A percentile compares a stretch with the other conserved stretches of the same genome.
These are phyloP conservation scores for Penicillium alfredii DNA, from an alignment of 495 filamentous ascomycete species.

Conservation along the genomic window DNA sequence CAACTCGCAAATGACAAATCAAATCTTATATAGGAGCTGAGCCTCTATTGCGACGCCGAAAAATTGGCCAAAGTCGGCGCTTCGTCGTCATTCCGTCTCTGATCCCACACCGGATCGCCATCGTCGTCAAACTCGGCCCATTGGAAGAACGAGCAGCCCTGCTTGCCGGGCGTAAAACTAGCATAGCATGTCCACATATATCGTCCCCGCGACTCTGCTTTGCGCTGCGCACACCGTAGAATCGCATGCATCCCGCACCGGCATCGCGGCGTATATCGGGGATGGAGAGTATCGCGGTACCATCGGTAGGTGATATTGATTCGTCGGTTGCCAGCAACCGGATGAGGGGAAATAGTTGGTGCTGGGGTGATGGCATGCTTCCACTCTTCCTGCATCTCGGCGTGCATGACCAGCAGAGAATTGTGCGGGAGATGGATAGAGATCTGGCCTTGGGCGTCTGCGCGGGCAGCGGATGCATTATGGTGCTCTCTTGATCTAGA, in stretches of 20 bases:
- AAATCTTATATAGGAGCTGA: too few species aligned
- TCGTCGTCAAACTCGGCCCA: constrained; percentile 90
- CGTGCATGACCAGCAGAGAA: constrained; percentile 88
- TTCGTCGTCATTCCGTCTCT: constrained; percentile 14
- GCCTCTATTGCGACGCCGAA: constrained; percentile 19
- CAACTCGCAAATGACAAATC: too few species aligned
- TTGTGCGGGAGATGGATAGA: constrained; percentile 92
- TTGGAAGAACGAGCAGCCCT: constrained; percentile 74
- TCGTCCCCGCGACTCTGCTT: constrained; percentile 63
- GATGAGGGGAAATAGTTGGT: constrained; percentile 71
- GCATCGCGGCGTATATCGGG: constrained; percentile 52
- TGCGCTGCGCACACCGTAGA: constrained; percentile 71
- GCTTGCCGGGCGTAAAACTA: constrained; percentile 66
- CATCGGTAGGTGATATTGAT: constrained; percentile 94
- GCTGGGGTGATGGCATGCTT: constrained; percentile 65
- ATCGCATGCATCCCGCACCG: constrained; percentile 65
- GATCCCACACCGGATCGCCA: constrained; percentile 65
- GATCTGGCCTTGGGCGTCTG: constrained; percentile 73
- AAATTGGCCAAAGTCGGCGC: constrained; percentile 31
- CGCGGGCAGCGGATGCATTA: constrained; percentile 26
- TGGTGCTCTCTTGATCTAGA: constrained; percentile 4
- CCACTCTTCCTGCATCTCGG: constrained; percentile 63
- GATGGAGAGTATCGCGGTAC: constrained; percentile 71
- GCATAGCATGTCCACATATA: constrained; percentile 96
- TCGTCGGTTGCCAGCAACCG: constrained; percentile 66